Evolutionary conservation across 2,329 filamentous ascomycete genomes (phyloP).

Genomic region (Phoma sp.): DNA sequence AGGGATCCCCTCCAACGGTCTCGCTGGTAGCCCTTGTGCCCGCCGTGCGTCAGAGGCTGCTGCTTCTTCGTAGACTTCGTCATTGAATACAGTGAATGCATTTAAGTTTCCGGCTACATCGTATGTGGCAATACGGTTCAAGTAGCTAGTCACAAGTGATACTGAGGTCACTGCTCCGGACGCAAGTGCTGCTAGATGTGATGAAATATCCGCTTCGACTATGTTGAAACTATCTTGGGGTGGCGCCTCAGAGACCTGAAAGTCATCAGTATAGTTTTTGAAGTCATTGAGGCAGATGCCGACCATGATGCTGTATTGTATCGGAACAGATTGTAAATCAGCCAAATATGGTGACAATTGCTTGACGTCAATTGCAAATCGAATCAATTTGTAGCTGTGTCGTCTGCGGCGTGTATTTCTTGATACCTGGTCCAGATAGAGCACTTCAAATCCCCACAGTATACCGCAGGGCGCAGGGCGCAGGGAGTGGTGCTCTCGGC

Average conservation of each 20-base stretch:
- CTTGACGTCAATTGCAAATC: background rate
- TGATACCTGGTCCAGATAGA: background rate
- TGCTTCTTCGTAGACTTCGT: constrained; percentile 55
- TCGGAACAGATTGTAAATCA: background rate
- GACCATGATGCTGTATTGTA: constrained; percentile 5
- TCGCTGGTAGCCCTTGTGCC: constrained; percentile 42
- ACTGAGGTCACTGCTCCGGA: constrained; percentile 52
- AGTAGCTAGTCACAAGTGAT: constrained; percentile 54
- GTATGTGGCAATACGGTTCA: constrained; percentile 56
- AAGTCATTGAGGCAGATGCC: background rate
- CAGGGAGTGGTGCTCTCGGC: background rate
- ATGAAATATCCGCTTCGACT: constrained; percentile 56
- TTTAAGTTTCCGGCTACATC: constrained; percentile 55
- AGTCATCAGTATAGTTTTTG: background rate
- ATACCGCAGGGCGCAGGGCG: background rate
- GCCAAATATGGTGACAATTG: background rate
- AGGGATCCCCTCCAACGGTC: constrained; percentile 62
- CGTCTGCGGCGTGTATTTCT: background rate
- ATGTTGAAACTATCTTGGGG: constrained; percentile 34
- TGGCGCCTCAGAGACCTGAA: background rate
- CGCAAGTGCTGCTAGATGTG: constrained; percentile 52
- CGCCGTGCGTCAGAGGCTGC: constrained; percentile 55
- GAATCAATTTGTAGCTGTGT: background rate
- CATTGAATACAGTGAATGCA: constrained; percentile 57
- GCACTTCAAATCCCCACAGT: background rate